Conservation (phyloP, 2,329 filamentous ascomycete species). For the Exophiala calicioides region DNA sequence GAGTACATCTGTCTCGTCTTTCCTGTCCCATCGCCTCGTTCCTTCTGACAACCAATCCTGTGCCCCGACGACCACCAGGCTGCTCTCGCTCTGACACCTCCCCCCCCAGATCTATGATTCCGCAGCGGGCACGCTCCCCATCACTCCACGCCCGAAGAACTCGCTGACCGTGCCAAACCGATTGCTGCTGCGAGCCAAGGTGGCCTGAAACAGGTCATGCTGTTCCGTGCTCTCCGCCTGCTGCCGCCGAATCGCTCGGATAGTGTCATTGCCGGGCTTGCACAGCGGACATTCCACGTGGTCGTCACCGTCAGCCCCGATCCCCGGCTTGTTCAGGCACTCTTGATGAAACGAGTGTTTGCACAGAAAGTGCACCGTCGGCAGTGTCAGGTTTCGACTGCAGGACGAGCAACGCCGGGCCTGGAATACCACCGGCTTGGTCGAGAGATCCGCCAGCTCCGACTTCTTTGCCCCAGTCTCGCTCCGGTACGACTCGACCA, state of each 20-base stretch:
- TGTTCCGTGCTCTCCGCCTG: slow-evolving; percentile 84
- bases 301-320: slow-evolving; percentile 55
- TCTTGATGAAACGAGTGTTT: slow-evolving; percentile 96
- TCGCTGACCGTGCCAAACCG: slow-evolving; percentile 88
- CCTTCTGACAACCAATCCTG: too few species aligned
- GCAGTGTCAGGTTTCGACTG: slow-evolving; percentile 74
- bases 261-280: slow-evolving; percentile 78
- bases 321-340: slow-evolving; percentile 65
- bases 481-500: slow-evolving; percentile 78
- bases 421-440: slow-evolving; percentile 85
- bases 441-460: slow-evolving; percentile 74
- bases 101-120: slow-evolving; percentile 21
- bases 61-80: too few species aligned
- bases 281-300: slow-evolving; percentile 84
- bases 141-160: slow-evolving; percentile 92
- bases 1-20: too few species aligned
- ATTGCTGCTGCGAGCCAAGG: slow-evolving; percentile 68
- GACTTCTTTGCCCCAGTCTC: slow-evolving; percentile 79
- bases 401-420: slow-evolving; percentile 86
- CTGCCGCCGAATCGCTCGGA: slow-evolving; percentile 79
- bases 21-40: too few species aligned
- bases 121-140: slow-evolving; percentile 50
- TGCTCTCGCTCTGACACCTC: not conserved
- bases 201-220: slow-evolving; percentile 85
- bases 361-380: slow-evolving; percentile 92